Conservation (phyloP, 371 early-diverging fungal species). For the Umbelopsis sp. region DNA sequence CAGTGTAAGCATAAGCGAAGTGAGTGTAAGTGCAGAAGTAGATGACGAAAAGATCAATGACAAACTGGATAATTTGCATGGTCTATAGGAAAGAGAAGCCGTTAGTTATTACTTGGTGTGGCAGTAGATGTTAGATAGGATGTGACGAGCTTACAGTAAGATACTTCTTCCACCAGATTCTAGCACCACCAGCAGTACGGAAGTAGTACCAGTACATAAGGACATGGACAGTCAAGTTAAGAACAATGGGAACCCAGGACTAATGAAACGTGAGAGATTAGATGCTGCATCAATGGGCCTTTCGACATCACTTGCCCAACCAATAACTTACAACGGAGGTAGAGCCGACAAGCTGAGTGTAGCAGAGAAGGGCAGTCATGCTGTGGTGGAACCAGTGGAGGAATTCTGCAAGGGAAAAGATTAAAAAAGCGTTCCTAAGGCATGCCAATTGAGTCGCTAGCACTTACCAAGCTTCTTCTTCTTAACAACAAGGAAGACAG, state of each 20-base stretch:
- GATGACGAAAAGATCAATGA: slow-evolving; percentile 68
- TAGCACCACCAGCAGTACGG: slow-evolving; percentile 69
- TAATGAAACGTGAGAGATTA: slow-evolving; percentile 22
- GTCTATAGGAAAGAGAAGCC: slow-evolving; percentile 26
- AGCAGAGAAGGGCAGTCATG: slow-evolving; percentile 79
- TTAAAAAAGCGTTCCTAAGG: not conserved
- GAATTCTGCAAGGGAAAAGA: slow-evolving; percentile 48
- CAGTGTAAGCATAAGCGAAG: slow-evolving; percentile 59
- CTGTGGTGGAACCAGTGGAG: slow-evolving; percentile 85
- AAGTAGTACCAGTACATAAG: slow-evolving; percentile 84
- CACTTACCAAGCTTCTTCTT: slow-evolving; percentile 29
- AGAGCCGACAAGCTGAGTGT: slow-evolving; percentile 75
- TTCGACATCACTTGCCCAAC: too few species aligned
- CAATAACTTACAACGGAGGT: slow-evolving; percentile 70
- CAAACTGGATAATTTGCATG: slow-evolving; percentile 80
- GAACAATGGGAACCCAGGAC: slow-evolving; percentile 63
- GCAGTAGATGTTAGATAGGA: not conserved
- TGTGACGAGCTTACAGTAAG: slow-evolving; percentile 46
- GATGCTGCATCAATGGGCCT: not conserved
- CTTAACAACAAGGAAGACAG: slow-evolving; percentile 40
- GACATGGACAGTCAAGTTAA: slow-evolving; percentile 80
- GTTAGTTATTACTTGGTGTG: not conserved
- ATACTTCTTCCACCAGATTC: slow-evolving; percentile 84
- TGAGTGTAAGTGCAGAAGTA: slow-evolving; percentile 72
- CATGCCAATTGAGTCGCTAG: not conserved